Percentiles rank a stretch among this genome's conserved stretches.
Evolutionary conservation across 257 asterid genomes (phyloP).

Genomic region (Gynochthodes officinalis): DNA sequence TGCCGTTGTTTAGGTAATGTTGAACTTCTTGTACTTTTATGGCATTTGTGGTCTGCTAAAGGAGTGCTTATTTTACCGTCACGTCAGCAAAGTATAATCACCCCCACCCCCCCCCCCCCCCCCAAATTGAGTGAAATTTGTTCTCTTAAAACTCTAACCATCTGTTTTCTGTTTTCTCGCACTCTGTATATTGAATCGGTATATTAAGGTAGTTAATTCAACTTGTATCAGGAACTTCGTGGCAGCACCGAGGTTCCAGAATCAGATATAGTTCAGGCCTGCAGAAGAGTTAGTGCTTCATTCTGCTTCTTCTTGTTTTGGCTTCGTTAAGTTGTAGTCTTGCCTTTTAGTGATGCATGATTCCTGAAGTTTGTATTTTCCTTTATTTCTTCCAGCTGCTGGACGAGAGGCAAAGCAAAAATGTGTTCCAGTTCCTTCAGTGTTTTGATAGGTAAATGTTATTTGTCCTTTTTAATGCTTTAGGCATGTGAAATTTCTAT

Average conservation of each 20-base stretch:
- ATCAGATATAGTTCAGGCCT: slow-evolving; percentile 88
- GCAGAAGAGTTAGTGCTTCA: slow-evolving; percentile 71
- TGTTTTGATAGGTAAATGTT: slow-evolving; percentile 59
- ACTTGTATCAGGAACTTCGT: slow-evolving; percentile 67
- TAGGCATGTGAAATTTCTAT: background rate
- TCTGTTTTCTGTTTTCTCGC: background rate
- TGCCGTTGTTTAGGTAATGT: slow-evolving; percentile 61
- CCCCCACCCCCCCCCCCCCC: no score
- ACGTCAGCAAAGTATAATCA: slow-evolving; percentile 91
- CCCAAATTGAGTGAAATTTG: background rate
- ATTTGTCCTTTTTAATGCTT: background rate
- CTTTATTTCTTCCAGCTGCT: slow-evolving; percentile 51
- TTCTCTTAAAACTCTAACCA: no score
- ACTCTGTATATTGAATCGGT: background rate
- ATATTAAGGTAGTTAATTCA: slow-evolving; percentile 12
- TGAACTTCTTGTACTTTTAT: slow-evolving; percentile 77
- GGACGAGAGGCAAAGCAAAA: slow-evolving; percentile 81
- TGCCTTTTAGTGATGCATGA: background rate
- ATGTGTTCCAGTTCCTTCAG: slow-evolving; percentile 76
- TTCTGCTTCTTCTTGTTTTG: slow-evolving; percentile 14
- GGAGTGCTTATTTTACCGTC: slow-evolving; percentile 72
- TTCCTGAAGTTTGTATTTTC: background rate
- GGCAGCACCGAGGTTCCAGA: slow-evolving; percentile 65
- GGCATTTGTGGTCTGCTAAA: slow-evolving; percentile 79
- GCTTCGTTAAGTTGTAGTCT: background rate